phyloP scores from a whole-genome alignment of 257 asterid species.

The Mentha longifolia region DNA sequence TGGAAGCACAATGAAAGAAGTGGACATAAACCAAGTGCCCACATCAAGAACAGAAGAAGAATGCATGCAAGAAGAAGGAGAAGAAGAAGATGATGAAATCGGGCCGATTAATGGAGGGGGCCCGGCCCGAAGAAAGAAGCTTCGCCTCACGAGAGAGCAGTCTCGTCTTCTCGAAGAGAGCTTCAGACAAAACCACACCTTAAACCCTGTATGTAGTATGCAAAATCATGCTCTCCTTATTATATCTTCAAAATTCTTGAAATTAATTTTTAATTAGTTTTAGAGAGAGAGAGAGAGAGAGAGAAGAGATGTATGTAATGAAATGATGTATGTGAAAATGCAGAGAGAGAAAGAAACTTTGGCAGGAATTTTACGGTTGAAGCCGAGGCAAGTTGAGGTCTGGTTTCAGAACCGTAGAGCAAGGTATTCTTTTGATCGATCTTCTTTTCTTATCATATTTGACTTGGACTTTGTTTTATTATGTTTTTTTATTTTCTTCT shows the following conservation, averaged over 20 bases:
- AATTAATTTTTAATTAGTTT: not conserved
- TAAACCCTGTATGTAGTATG: conserved; percentile 60
- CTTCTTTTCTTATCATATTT: not conserved
- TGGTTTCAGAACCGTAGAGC: conserved; percentile 98
- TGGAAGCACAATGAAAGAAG: conserved; percentile 41
- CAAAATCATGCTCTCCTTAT: not conserved
- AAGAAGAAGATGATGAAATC: conserved; percentile 55
- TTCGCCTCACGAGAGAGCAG: conserved; percentile 73
- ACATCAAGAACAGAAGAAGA: conserved; percentile 47
- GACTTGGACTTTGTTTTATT: not conserved
- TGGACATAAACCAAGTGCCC: conserved; percentile 72
- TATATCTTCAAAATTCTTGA: not conserved
- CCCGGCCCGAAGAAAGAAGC: conserved; percentile 65
- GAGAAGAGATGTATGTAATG: not conserved
- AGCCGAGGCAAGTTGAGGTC: conserved; percentile 87
- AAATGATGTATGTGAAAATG: conserved; percentile 22
- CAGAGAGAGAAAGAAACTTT: conserved; percentile 78
- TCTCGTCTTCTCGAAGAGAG: conserved; percentile 81
- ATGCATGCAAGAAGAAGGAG: conserved; percentile 51
- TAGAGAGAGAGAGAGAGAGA: not conserved
- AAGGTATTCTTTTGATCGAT: conserved; percentile 45
- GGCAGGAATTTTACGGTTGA: conserved; percentile 62
- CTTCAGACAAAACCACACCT: conserved; percentile 67
- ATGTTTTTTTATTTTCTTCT: not conserved
- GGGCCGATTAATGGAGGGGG: conserved; percentile 44